A percentile compares a stretch with the other conserved stretches of the same genome.
Conservation (phyloP, 78 protist species). For the Monocercomonoides exilis region DNA sequence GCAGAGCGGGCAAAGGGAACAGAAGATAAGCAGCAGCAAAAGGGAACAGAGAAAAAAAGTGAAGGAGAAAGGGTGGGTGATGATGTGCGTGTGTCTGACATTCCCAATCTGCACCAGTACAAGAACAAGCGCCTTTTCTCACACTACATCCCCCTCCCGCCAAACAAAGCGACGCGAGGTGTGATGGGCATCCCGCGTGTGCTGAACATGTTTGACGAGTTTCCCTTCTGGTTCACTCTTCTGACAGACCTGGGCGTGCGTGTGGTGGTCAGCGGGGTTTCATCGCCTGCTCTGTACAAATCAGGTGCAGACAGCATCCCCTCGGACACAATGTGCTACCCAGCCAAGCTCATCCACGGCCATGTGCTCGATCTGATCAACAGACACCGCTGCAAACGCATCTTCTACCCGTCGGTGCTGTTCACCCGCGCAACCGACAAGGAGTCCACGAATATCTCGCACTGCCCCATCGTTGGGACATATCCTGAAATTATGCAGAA, state of each 20-base stretch:
- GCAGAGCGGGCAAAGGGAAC: constrained; percentile 1
- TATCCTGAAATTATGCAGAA: constrained; percentile 9
- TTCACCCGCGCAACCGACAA: not conserved
- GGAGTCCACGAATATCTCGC: not conserved
- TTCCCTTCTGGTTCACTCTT: constrained; percentile 31
- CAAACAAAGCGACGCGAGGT: not conserved
- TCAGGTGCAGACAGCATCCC: constrained; percentile 19
- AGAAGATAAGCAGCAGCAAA: not conserved
- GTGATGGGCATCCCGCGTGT: constrained; percentile 25
- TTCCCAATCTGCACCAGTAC: constrained; percentile 5
- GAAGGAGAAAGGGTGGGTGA: too few relatives aligned
- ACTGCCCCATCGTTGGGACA: constrained; percentile 21
- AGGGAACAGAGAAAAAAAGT: too few relatives aligned
- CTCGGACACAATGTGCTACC: constrained; percentile 25
- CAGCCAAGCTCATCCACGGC: constrained; percentile 18
- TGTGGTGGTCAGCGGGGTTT: not conserved
- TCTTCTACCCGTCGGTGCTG: constrained; percentile 17
- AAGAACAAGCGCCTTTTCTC: not conserved
- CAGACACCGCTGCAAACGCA: not conserved
- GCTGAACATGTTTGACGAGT: constrained; percentile 19
- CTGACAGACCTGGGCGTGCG: constrained; percentile 3
- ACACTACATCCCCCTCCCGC: not conserved
- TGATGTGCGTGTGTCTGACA: too few relatives aligned
- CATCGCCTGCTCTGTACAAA: not conserved
- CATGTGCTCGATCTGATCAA: not conserved